phyloP scores from a whole-genome alignment of 2,329 filamentous ascomycete species.

The Rutstroemia sp. region DNA sequence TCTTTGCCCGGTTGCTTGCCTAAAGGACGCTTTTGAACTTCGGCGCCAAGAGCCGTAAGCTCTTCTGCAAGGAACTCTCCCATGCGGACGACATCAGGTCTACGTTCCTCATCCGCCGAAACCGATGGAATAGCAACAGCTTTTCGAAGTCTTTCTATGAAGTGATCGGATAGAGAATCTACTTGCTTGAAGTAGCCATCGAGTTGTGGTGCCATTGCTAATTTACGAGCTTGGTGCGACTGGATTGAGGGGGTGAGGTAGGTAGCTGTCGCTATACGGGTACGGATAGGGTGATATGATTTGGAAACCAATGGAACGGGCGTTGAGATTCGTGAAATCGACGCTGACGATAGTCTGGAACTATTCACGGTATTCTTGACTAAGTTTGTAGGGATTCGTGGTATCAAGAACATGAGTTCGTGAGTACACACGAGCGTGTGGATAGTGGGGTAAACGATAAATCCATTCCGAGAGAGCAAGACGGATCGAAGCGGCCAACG shows the following conservation, averaged over 20 bases:
- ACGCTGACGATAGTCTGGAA: not conserved
- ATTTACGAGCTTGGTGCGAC: slow-evolving; percentile 46
- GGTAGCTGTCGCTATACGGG: not conserved
- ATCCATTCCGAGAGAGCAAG: not conserved
- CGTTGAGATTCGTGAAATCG: not conserved
- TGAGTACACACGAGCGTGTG: not conserved
- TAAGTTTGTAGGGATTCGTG: slow-evolving; percentile 6
- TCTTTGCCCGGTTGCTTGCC: slow-evolving; percentile 91
- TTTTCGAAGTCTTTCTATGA: slow-evolving; percentile 83
- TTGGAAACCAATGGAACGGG: not conserved
- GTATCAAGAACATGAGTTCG: slow-evolving; percentile 6
- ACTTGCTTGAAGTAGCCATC: slow-evolving; percentile 92
- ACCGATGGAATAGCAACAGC: slow-evolving; percentile 96
- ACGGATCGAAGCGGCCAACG: not conserved
- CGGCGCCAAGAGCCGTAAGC: slow-evolving; percentile 75
- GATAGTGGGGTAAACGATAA: not conserved
- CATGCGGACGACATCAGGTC: slow-evolving; percentile 94
- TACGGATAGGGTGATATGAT: not conserved
- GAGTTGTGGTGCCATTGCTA: slow-evolving; percentile 82
- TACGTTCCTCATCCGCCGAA: slow-evolving; percentile 81
- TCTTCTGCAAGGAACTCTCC: slow-evolving; percentile 81
- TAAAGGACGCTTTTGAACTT: slow-evolving; percentile 77
- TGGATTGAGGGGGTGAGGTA: slow-evolving; percentile 25
- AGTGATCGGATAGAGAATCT: slow-evolving; percentile 67
- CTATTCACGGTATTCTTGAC: not conserved